A percentile compares a stretch with the other conserved stretches of the same genome.
Evolutionary conservation across 306 rosid species (phyloP).

Genomic region (Medicago lupulina): DNA sequence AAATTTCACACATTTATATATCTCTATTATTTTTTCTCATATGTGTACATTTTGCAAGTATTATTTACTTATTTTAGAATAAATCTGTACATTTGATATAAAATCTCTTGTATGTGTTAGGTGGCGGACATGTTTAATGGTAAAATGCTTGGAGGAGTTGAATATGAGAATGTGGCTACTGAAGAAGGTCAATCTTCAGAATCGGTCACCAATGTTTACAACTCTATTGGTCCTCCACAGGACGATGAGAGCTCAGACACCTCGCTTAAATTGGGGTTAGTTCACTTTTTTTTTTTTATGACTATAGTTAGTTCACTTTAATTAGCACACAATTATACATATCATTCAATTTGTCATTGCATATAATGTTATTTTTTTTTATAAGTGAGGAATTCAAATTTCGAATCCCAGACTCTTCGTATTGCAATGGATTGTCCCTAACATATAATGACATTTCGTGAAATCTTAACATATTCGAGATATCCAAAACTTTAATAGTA

Average conservation of each 20-base stretch:
- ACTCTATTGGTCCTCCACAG: slow-evolving; percentile 67
- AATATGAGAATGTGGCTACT: slow-evolving; percentile 49
- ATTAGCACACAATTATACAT: not conserved
- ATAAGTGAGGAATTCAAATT: no score
- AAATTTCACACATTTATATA: not conserved
- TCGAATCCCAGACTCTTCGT: no score
- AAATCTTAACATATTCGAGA: no score
- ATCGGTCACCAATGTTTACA: slow-evolving; percentile 67
- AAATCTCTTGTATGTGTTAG: slow-evolving; percentile 36
- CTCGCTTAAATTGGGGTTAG: slow-evolving; percentile 86
- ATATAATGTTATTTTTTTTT: no score
- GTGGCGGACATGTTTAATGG: slow-evolving; percentile 49
- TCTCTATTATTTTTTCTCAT: not conserved
- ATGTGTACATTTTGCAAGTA: not conserved
- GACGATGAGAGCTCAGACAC: slow-evolving; percentile 85
- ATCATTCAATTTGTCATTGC: no score
- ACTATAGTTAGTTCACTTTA: slow-evolving; percentile 54
- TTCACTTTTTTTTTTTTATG: no score
- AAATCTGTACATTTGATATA: not conserved
- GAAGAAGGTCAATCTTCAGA: slow-evolving; percentile 96
- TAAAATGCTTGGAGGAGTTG: slow-evolving; percentile 42
- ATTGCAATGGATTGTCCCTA: no score
- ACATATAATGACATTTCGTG: no score
- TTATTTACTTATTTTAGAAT: not conserved
- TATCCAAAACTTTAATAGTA: no score